Conservation (phyloP, 805 yeast species). For the Ogataea ganodermae region DNA sequence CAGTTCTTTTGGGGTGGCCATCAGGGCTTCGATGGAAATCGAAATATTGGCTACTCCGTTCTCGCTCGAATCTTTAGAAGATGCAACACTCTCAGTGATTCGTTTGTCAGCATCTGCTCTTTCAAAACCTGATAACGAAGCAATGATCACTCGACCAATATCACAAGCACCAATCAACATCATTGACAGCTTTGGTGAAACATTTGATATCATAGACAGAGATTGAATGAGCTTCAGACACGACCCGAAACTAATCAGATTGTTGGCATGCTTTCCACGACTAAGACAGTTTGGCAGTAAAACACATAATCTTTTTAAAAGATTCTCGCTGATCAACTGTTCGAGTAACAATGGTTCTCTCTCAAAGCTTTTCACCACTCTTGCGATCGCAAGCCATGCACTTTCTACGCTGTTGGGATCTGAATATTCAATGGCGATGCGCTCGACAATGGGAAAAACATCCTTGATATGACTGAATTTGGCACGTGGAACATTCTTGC, state of each 20-base stretch:
- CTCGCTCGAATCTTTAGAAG: neutral
- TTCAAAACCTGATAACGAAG: constrained; percentile 54
- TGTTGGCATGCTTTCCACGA: constrained; percentile 28
- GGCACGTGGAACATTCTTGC: constrained; percentile 46
- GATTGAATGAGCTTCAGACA: constrained; percentile 47
- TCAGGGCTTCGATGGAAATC: constrained; percentile 65
- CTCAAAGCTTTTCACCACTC: constrained; percentile 54
- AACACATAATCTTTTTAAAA: constrained; percentile 36
- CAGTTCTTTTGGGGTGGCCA: constrained; percentile 73
- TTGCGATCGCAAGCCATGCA: constrained; percentile 64
- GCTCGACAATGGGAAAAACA: constrained; percentile 59
- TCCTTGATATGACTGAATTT: constrained; percentile 53
- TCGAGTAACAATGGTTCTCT: constrained; percentile 46
- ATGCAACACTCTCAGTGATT: neutral
- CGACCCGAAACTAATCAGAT: constrained; percentile 38
- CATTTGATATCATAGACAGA: constrained; percentile 43
- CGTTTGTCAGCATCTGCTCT: constrained; percentile 29
- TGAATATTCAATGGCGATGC: constrained; percentile 52
- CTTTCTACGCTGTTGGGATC: constrained; percentile 65
- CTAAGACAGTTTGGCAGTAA: constrained; percentile 34
- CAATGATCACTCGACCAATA: constrained; percentile 48
- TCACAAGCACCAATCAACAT: constrained; percentile 49
- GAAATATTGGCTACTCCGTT: neutral
- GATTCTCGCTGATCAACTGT: constrained; percentile 39
- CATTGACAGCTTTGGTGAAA: constrained; percentile 45